Evolutionary conservation across 805 yeast genomes (phyloP), one percentile per base, ranked within the genome.

Genomic region (Wickerhamiella hasegawae): DNA sequence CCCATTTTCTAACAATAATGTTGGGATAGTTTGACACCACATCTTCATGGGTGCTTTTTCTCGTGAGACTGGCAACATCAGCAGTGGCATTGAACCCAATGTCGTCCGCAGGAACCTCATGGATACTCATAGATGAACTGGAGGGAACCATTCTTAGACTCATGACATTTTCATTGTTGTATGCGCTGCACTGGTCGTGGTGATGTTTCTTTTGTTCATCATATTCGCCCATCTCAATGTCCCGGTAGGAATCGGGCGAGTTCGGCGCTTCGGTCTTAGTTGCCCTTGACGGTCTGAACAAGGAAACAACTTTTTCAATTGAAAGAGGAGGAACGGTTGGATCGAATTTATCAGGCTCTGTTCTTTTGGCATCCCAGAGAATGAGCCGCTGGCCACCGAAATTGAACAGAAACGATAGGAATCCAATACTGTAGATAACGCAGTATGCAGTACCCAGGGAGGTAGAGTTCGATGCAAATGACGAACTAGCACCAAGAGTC

Each of bases 361-460:
- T 42, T 18, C 51, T 42, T 15, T 66, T 62, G 48, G 83, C 79
- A 52, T 84, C 95, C 51, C 71, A 59, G 28, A 73, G 77, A 12
- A 83, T 62, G 35, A 84, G 55, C 41, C 73, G 64, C 55, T 75
- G 76, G 35, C 79, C 68, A 2, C 95, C 94, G 31, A 77, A 56
- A 47, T 80, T 76, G 66, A 82, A 81, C 56, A 78, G 72, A 47
- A 68, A 55, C 31, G 80, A 62, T 26, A 73, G 63, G 52, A 77
- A 82, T 2, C 76, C 64, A 3, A 82, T 76, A 31, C 76, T 61
- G 46, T 77, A 79, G 23, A 84, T 75, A 47, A 84, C 76, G 16
- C 80, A 76, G 54, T 78, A 81, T 1, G 95, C 90, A 18, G 78
- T 76, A 18, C 95, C 96, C 45, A 68, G 67, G 36, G 71, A 65